phyloP scores from a whole-genome alignment of 1,284 basidiomycete species.

The Meira nashicola region DNA sequence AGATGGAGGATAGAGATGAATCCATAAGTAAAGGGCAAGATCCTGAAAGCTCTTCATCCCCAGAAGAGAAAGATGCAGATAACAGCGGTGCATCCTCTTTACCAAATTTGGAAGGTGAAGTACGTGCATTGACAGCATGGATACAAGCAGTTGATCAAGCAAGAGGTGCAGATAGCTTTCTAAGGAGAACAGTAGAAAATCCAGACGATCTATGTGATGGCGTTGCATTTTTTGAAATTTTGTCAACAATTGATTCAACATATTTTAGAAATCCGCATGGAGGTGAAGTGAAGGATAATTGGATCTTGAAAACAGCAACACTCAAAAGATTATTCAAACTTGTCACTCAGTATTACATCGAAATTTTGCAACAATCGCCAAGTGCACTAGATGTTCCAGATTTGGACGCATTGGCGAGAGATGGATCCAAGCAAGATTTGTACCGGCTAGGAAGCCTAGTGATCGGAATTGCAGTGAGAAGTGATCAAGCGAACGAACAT shows the following conservation, averaged over 20 bases:
- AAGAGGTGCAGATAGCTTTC: background rate
- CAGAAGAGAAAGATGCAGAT: no score
- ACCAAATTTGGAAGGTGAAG: background rate
- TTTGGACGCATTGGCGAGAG: constrained; percentile 64
- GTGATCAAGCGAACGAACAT: constrained; percentile 65
- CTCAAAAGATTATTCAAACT: constrained; percentile 79
- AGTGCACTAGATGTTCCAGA: constrained; percentile 27
- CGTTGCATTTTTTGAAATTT: constrained; percentile 36
- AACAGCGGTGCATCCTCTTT: no score
- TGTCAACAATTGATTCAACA: constrained; percentile 60
- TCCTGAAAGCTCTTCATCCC: no score
- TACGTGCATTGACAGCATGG: constrained; percentile 7
- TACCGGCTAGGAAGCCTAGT: constrained; percentile 75
- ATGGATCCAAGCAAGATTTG: constrained; percentile 64
- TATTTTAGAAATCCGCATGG: constrained; percentile 61
- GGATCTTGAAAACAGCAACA: constrained; percentile 77
- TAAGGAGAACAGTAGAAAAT: constrained; percentile 1
- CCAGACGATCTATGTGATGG: constrained; percentile 36
- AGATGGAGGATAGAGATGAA: no score
- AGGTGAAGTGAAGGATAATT: constrained; percentile 63
- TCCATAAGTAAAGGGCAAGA: no score
- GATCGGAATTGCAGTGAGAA: constrained; percentile 87
- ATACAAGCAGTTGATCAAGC: constrained; percentile 3
- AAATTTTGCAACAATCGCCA: constrained; percentile 25
- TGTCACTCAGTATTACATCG: constrained; percentile 67